A percentile compares a stretch with the other conserved stretches of the same genome.
These are phyloP conservation scores for Starmerella stigmatis DNA, from an alignment of 805 yeast species.

Conservation along the genomic window DNA sequence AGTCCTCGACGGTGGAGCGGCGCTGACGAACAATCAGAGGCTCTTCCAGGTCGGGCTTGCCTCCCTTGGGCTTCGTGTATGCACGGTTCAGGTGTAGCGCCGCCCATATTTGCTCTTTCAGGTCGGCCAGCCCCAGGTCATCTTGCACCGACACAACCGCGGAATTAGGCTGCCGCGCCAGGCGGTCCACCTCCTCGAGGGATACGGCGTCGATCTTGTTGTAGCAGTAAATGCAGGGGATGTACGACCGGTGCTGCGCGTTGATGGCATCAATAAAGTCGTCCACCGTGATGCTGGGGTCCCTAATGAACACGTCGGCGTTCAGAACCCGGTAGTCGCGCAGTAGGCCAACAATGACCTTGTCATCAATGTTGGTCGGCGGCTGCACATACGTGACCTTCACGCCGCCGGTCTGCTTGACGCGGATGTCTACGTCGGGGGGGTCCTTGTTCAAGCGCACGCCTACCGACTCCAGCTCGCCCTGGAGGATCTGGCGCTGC, in stretches of 20 bases:
- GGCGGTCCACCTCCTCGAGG: constrained; percentile 81
- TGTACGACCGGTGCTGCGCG: constrained; percentile 75
- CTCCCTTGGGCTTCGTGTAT: constrained; percentile 77
- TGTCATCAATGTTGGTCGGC: constrained; percentile 72
- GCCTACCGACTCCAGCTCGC: constrained; percentile 88
- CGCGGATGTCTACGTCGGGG: constrained; percentile 70
- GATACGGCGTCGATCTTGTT: constrained; percentile 94
- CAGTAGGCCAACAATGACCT: constrained; percentile 60
- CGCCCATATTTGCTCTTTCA: constrained; percentile 88
- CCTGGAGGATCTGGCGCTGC: constrained; percentile 76
- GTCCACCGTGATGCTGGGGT: constrained; percentile 80
- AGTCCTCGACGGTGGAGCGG: constrained; percentile 70
- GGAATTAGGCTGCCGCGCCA: constrained; percentile 87
- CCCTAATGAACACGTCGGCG: constrained; percentile 85
- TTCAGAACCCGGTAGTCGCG: constrained; percentile 85
- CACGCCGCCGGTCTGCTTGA: constrained; percentile 85
- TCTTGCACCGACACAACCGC: constrained; percentile 88
- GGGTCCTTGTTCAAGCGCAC: constrained; percentile 70
- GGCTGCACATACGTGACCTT: constrained; percentile 73
- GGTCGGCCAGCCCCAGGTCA: constrained; percentile 76
- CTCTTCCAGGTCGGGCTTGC: constrained; percentile 67
- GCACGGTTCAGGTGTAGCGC: constrained; percentile 68
- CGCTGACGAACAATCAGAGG: constrained; percentile 78
- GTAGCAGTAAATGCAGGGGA: constrained; percentile 85
- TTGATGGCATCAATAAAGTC: constrained; percentile 88